Conservation (phyloP, 257 asterid species). For the Salvia splendens region DNA sequence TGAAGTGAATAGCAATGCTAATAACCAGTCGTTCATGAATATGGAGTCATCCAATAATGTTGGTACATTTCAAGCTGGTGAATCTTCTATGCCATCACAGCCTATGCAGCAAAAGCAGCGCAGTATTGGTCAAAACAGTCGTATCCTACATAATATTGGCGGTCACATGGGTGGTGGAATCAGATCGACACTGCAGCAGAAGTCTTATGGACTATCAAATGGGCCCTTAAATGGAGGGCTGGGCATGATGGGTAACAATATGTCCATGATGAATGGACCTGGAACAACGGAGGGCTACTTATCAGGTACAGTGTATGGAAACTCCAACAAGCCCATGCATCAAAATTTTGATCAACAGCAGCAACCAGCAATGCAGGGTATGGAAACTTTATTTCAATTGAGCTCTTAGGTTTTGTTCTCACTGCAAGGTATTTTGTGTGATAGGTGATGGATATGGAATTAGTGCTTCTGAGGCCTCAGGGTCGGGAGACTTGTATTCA, state of each 20-base stretch:
- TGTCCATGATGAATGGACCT: constrained; percentile 56
- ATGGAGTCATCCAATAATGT: constrained; percentile 57
- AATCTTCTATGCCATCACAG: constrained; percentile 65
- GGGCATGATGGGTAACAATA: constrained; percentile 63
- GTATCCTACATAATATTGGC: constrained; percentile 75
- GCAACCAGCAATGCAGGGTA: constrained; percentile 64
- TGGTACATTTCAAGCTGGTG: constrained; percentile 62
- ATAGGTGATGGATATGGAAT: constrained; percentile 78
- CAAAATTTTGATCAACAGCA: constrained; percentile 67
- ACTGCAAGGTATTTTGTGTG: constrained; percentile 38
- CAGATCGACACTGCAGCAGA: constrained; percentile 77
- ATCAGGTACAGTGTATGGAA: constrained; percentile 54
- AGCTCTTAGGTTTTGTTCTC: constrained; percentile 31
- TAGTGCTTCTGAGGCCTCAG: constrained; percentile 56
- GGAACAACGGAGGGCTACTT: constrained; percentile 29
- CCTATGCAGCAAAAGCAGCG: constrained; percentile 81
- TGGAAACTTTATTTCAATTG: constrained; percentile 15
- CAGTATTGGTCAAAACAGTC: constrained; percentile 70
- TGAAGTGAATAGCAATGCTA: constrained; percentile 49
- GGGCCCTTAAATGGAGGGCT: constrained; percentile 65
- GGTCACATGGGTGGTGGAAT: constrained; percentile 77
- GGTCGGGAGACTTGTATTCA: constrained; percentile 63
- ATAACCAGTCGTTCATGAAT: constrained; percentile 61
- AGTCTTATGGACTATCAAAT: constrained; percentile 65
- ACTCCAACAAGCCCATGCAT: constrained; percentile 61